Evolutionary conservation across 176 grass and related monocot genomes (phyloP).

Genomic region (Alopecurus myosuroides): DNA sequence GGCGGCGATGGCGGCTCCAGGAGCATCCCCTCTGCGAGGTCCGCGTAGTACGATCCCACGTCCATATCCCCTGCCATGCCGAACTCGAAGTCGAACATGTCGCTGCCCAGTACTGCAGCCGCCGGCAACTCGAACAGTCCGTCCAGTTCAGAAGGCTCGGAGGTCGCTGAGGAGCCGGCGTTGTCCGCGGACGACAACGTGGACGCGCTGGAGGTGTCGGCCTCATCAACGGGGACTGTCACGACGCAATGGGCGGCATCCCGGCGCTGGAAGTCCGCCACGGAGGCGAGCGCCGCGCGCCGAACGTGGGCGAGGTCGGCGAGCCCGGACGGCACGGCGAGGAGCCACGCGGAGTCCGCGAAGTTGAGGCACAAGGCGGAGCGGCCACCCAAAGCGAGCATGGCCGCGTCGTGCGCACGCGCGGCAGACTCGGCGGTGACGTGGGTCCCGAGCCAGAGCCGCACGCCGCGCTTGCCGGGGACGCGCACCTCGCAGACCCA

Average conservation of each 20-base stretch:
- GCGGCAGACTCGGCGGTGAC: conserved; percentile 38
- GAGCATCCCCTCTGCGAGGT: conserved; percentile 51
- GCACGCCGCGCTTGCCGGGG: conserved; percentile 40
- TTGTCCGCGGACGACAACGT: background rate
- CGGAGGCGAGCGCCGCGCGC: background rate
- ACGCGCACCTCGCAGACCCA: conserved; percentile 91
- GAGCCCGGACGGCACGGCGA: background rate
- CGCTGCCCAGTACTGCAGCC: background rate
- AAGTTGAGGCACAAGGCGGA: background rate
- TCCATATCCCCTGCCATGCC: conserved; percentile 23
- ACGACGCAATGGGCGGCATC: background rate
- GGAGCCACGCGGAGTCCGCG: background rate
- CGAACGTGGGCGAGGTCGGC: background rate
- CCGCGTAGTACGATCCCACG: conserved; percentile 21
- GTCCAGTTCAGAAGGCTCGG: background rate
- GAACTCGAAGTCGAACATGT: background rate
- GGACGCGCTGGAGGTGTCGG: background rate
- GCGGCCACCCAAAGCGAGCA: background rate
- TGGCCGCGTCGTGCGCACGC: background rate
- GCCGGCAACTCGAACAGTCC: background rate
- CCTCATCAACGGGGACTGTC: background rate
- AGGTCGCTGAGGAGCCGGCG: background rate
- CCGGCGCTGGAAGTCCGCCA: background rate
- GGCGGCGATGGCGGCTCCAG: conserved; percentile 24
- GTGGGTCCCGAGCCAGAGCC: conserved; percentile 81